Evolutionary conservation across 2,329 filamentous ascomycete species (phyloP).

Genomic region (Neospermospora avenae): DNA sequence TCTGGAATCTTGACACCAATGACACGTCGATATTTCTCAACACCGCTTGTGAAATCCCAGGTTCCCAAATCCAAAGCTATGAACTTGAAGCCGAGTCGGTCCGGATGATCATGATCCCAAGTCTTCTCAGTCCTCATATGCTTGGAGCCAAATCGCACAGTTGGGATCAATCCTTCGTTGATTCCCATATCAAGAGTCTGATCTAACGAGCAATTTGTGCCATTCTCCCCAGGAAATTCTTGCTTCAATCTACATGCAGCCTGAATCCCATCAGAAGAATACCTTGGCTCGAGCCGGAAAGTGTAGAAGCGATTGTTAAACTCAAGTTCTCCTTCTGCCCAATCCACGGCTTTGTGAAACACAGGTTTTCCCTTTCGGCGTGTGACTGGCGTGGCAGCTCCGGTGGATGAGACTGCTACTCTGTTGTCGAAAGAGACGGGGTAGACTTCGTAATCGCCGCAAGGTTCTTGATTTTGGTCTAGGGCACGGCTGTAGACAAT

Average conservation of each 20-base stretch:
- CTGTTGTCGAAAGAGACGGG: background rate
- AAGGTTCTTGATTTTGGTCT: background rate
- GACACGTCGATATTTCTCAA: background rate
- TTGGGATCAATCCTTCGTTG: background rate
- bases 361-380: background rate
- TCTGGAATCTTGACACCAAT: conserved; percentile 4
- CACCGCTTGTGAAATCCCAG: background rate
- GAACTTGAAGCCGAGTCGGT: conserved; percentile 3
- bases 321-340: background rate
- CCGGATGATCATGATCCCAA: background rate
- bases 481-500: conserved; percentile 1
- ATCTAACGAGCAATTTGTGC: background rate
- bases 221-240: background rate
- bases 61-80: background rate
- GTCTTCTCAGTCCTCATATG: background rate
- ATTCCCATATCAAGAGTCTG: background rate
- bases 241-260: background rate
- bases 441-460: background rate
- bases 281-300: background rate
- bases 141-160: background rate
- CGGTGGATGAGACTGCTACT: background rate
- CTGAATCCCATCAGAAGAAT: background rate
- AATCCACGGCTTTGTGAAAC: background rate
- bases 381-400: background rate
- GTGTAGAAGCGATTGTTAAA: background rate